Evolutionary conservation across 495 filamentous ascomycete genomes (phyloP).

Genomic region (Lindgomyces ingoldianus): DNA sequence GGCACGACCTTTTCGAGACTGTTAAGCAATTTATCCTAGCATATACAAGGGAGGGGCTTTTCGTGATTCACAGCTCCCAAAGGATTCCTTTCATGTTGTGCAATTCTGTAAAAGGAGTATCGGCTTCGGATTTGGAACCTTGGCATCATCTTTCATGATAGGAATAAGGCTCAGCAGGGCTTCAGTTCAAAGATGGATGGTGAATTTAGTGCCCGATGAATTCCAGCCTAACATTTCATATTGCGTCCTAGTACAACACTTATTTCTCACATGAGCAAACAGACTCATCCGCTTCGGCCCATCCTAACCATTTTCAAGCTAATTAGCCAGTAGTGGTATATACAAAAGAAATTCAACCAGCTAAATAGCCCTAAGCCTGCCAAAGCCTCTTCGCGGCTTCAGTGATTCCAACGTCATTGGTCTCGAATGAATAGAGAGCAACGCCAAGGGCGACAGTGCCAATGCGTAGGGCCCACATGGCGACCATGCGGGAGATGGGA

Average conservation of each 20-base stretch:
- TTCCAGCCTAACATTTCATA: background rate
- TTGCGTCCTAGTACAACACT: conserved; percentile 19
- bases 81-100: no score
- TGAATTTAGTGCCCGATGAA: no score
- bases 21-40: no score
- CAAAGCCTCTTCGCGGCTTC: conserved; percentile 85
- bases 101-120: no score
- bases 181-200: no score
- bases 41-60: no score
- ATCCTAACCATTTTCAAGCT: background rate
- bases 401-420: conserved; percentile 94
- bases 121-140: no score
- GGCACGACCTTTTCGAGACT: no score
- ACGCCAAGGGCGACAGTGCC: conserved; percentile 78
- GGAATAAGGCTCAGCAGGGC: no score
- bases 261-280: conserved; percentile 3
- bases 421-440: conserved; percentile 97
- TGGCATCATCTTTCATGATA: no score
- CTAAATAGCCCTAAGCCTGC: conserved; percentile 56
- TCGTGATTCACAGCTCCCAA: no score
- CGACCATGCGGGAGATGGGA: conserved; percentile 62
- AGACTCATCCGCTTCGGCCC: background rate
- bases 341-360: background rate
- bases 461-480: conserved; percentile 76
- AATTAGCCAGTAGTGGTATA: background rate